Percentiles rank a stretch among this genome's conserved stretches.
These are phyloP conservation scores for Umbellularia californica DNA, from an alignment of 164 flowering plant genomes.

Conservation along the genomic window DNA sequence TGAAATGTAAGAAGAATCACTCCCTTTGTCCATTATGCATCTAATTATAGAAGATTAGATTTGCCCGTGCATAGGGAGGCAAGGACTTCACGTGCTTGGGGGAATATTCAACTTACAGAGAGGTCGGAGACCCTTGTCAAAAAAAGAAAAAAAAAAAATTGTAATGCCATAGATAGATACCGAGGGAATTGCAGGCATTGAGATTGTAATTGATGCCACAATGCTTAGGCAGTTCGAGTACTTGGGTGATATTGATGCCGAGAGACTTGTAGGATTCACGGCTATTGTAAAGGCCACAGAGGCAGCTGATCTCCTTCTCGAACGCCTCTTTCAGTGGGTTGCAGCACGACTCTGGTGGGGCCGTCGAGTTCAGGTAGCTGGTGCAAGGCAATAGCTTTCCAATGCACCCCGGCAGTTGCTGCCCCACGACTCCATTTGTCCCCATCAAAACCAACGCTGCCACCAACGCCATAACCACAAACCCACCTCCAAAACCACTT, in stretches of 20 bases:
- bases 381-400: slow-evolving; percentile 37
- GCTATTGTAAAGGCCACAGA: slow-evolving; percentile 45
- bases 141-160: neutral
- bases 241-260: slow-evolving; percentile 35
- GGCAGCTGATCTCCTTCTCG: slow-evolving; percentile 37
- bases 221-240: slow-evolving; percentile 30
- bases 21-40: too few species aligned
- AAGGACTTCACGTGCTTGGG: too few species aligned
- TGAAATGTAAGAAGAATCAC: too few species aligned
- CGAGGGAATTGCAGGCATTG: slow-evolving; percentile 20
- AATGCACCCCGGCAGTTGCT: slow-evolving; percentile 35
- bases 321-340: slow-evolving; percentile 36
- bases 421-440: slow-evolving; percentile 20
- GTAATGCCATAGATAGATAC: neutral
- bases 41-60: too few species aligned
- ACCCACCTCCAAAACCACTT: neutral
- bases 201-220: slow-evolving; percentile 29
- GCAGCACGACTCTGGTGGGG: slow-evolving; percentile 50
- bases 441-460: neutral
- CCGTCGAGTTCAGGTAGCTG: slow-evolving; percentile 35
- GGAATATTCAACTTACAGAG: too few species aligned
- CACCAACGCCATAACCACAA: neutral
- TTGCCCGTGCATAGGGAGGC: too few species aligned
- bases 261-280: slow-evolving; percentile 22
- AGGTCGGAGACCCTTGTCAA: neutral